A percentile compares a stretch with the other conserved stretches of the same genome.
These are phyloP conservation scores for Marasmius sp. DNA, from an alignment of 1,284 basidiomycete species.

Conservation along the genomic window DNA sequence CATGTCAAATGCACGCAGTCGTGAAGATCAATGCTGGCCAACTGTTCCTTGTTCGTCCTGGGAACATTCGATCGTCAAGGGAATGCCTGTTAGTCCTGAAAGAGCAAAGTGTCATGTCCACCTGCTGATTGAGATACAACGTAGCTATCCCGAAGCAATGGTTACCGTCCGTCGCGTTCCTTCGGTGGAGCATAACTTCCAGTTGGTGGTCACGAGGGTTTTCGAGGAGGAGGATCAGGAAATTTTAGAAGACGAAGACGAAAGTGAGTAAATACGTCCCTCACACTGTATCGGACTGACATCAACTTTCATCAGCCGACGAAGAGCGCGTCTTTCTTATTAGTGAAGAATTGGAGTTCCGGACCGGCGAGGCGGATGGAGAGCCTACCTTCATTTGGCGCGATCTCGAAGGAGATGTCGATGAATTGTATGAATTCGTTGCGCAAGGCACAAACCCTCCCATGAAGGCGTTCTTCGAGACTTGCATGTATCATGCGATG, in stretches of 20 bases:
- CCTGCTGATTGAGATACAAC: neutral
- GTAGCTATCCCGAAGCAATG: conserved; percentile 93
- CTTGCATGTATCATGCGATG: conserved; percentile 92
- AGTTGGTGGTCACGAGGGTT: conserved; percentile 94
- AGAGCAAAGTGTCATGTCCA: conserved; percentile 6
- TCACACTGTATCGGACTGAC: neutral
- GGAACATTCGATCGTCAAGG: conserved; percentile 85
- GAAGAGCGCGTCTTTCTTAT: conserved; percentile 93
- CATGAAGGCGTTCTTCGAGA: conserved; percentile 86
- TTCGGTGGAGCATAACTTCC: conserved; percentile 86
- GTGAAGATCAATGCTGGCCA: conserved; percentile 94
- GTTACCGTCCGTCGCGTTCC: conserved; percentile 88
- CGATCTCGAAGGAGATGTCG: conserved; percentile 81
- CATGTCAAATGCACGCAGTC: conserved; percentile 35
- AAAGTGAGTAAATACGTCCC: conserved; percentile 61
- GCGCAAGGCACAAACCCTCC: conserved; percentile 80
- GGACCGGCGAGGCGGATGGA: conserved; percentile 75
- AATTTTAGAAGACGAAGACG: conserved; percentile 91
- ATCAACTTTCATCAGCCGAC: conserved; percentile 55
- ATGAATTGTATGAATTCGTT: conserved; percentile 84
- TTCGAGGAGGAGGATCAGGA: conserved; percentile 97
- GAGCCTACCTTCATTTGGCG: conserved; percentile 87
- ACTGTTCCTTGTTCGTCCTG: conserved; percentile 89
- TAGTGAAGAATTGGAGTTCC: conserved; percentile 85
- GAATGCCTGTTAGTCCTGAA: conserved; percentile 89